Evolutionary conservation across 306 rosid species (phyloP), one percentile per base, ranked within the genome.

Genomic region (Trifolium fragiferum): DNA sequence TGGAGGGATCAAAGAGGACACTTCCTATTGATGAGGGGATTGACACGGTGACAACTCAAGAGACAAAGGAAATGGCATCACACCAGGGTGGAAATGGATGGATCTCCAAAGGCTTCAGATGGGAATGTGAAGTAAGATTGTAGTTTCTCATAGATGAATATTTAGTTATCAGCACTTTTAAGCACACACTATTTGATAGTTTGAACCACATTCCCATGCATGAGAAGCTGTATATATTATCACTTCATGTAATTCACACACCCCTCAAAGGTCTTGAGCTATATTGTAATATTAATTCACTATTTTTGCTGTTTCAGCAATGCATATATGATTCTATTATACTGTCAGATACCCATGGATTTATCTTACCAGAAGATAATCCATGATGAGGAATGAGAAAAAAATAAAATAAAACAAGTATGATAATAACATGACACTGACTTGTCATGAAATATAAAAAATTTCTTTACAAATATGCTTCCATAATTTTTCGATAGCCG

Each of bases 1-100:
- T 93, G 82, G 94, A 88, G 60, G 97, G 97, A 66, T 91, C 98
- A 4, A 93, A 93, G 90, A 86, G 96, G 82, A 93, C 92, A 30
- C 98, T 93, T 78, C 97, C 94, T 18, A 93, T 93, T 49, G 95
- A 88, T 80, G 94, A 89, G 12, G 91, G 14, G 21, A 74, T 53
- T 75, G 87, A 61, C 33, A 58, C 80, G 64, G 58, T 82, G 65
- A 58, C 84, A 70, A 68, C 62, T 65, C 64, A 54, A 16, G 90
- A 84, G 66, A 70, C 72, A 38, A 89, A 84, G 58, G 96, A 91
- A 82, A 59, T 83, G 94, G 82, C 96, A 58, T 61, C 94, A 11
- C 43, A 18, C 33, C 82, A 74, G 49, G 85, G 87, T 16, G 91
- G 89, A 57, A 89, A n/a, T n/a, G n/a, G n/a, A 79, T 78, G 93